A percentile compares a stretch with the other conserved stretches of the same genome.
These are phyloP conservation scores for Calonectria montana DNA, from an alignment of 2,329 filamentous ascomycete species.

Conservation along the genomic window DNA sequence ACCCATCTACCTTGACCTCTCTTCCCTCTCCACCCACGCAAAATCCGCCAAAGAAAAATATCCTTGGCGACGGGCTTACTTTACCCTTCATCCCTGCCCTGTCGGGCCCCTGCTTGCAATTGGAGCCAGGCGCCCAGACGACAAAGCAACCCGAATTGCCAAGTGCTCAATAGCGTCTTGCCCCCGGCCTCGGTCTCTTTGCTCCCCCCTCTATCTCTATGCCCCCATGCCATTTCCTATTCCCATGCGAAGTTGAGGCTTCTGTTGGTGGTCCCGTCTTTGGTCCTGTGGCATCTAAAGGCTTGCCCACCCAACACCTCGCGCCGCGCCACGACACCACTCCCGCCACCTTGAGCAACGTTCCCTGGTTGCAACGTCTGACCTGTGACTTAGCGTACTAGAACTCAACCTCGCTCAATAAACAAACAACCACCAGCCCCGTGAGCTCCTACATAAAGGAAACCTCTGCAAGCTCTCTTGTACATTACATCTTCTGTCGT, in stretches of 20 bases:
- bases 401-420: constrained; percentile 12
- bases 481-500: neutral
- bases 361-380: constrained; percentile 28
- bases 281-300: constrained; percentile 26
- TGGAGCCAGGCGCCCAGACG: constrained; percentile 39
- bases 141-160: constrained; percentile 38
- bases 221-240: constrained; percentile 10
- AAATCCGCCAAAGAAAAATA: constrained; percentile 24
- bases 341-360: constrained; percentile 35
- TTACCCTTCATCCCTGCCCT: constrained; percentile 32
- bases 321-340: constrained; percentile 35
- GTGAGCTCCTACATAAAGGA: constrained; percentile 6
- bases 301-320: constrained; percentile 26
- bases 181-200: constrained; percentile 28
- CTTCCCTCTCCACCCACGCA: neutral
- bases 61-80: constrained; percentile 34
- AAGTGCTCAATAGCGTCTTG: constrained; percentile 13
- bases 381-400: constrained; percentile 9
- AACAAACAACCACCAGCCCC: constrained; percentile 9
- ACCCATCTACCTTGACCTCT: constrained; percentile 7
- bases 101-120: constrained; percentile 34
- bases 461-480: neutral
- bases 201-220: constrained; percentile 21
- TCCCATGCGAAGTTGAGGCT: constrained; percentile 19
- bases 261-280: constrained; percentile 18